phyloP scores from a whole-genome alignment of 345 rosid genomes.

The Cardamine resedifolia region DNA sequence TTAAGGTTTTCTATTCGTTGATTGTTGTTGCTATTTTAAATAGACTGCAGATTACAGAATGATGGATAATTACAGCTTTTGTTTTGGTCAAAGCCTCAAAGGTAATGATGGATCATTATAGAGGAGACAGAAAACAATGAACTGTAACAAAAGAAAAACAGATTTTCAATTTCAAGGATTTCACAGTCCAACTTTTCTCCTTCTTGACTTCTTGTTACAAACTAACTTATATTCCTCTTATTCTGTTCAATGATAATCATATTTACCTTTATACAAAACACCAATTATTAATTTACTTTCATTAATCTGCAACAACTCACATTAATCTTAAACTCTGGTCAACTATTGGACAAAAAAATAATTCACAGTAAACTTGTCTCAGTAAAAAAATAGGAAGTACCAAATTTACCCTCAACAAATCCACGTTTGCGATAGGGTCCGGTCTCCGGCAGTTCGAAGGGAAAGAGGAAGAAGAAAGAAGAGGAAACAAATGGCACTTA shows the following conservation, averaged over 20 bases:
- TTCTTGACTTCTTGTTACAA: too few species aligned
- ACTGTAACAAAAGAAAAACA: neutral
- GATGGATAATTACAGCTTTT: neutral
- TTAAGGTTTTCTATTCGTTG: neutral
- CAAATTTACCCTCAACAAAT: conserved; percentile 1
- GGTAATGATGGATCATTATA: neutral
- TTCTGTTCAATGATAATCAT: neutral
- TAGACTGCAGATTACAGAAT: neutral
- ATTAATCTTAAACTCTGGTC: neutral
- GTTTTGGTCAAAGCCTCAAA: neutral
- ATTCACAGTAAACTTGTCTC: neutral
- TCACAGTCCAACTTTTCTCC: too few species aligned
- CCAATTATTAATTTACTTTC: neutral
- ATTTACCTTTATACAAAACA: neutral
- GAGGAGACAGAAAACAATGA: neutral
- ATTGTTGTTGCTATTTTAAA: neutral
- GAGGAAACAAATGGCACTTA: conserved; percentile 13
- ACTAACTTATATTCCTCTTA: too few species aligned
- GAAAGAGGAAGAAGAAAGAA: conserved; percentile 9
- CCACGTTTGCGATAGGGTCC: conserved; percentile 11
- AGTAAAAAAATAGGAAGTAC: neutral
- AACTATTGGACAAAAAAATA: neutral
- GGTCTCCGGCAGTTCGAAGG: neutral
- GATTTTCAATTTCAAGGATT: too few species aligned
- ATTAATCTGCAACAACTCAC: neutral